These are phyloP conservation scores for Apophysomyces elegans DNA, from an alignment of 371 early-diverging fungal species.

Conservation along the genomic window DNA sequence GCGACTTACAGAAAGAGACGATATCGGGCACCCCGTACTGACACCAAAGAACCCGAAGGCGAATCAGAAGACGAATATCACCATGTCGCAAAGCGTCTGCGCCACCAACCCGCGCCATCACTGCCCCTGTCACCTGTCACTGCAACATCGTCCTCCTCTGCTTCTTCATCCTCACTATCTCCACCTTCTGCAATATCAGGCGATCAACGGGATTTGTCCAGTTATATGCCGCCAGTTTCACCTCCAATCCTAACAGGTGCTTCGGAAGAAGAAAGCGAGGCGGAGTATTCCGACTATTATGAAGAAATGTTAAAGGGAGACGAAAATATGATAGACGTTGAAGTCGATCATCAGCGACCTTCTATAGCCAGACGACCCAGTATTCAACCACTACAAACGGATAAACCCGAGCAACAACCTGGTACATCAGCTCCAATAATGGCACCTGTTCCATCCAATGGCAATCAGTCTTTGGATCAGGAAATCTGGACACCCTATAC, in stretches of 20 bases:
- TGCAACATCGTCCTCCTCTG: slow-evolving; percentile 12
- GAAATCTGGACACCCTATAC: slow-evolving; percentile 50
- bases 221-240: slow-evolving; percentile 1
- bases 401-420: not conserved
- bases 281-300: slow-evolving; percentile 58
- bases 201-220: not conserved
- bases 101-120: slow-evolving; percentile 17
- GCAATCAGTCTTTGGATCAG: slow-evolving; percentile 26
- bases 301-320: slow-evolving; percentile 64
- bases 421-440: not conserved
- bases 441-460: slow-evolving; percentile 1
- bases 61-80: slow-evolving; percentile 15
- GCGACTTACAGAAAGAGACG: not conserved
- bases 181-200: slow-evolving; percentile 17
- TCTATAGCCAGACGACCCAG: slow-evolving; percentile 20
- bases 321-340: slow-evolving; percentile 42
- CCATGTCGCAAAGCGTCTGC: slow-evolving; percentile 19
- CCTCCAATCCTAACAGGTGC: slow-evolving; percentile 16
- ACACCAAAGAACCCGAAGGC: slow-evolving; percentile 15
- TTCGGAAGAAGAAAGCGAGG: slow-evolving; percentile 46
- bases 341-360: slow-evolving; percentile 12
- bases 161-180: slow-evolving; percentile 19
- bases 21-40: slow-evolving; percentile 1
- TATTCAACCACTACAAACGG: not conserved
- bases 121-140: slow-evolving; percentile 13